These are phyloP conservation scores for Acacia concinna DNA, from an alignment of 331 rosid genomes.

Conservation along the genomic window DNA sequence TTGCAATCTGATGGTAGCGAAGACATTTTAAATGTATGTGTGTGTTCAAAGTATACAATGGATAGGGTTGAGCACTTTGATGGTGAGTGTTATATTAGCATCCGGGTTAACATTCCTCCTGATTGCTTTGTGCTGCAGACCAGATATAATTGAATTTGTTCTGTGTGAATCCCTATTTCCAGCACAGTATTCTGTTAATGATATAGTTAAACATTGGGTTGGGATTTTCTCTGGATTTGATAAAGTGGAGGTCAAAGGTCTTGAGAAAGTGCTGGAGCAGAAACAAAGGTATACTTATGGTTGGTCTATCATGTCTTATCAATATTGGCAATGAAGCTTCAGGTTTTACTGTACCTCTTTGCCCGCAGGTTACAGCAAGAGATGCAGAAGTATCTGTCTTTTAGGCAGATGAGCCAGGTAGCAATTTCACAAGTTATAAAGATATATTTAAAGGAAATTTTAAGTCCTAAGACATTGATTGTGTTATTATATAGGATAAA, in stretches of 20 bases:
- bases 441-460: slow-evolving; percentile 27
- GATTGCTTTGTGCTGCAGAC: slow-evolving; percentile 58
- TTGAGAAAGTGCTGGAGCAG: slow-evolving; percentile 91
- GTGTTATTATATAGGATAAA: slow-evolving; percentile 69
- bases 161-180: slow-evolving; percentile 83
- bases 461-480: slow-evolving; percentile 38
- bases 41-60: background rate
- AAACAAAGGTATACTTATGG: slow-evolving; percentile 70
- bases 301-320: slow-evolving; percentile 26
- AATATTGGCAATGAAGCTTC: slow-evolving; percentile 12
- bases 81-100: slow-evolving; percentile 13
- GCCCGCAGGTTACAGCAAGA: slow-evolving; percentile 90
- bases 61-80: slow-evolving; percentile 1
- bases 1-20: background rate
- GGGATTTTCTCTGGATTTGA: slow-evolving; percentile 76
- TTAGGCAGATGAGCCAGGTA: slow-evolving; percentile 85
- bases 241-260: slow-evolving; percentile 86
- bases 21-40: no score
- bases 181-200: slow-evolving; percentile 59
- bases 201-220: slow-evolving; percentile 78
- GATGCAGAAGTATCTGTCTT: slow-evolving; percentile 87
- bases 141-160: slow-evolving; percentile 80
- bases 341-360: slow-evolving; percentile 37
- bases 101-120: slow-evolving; percentile 25
- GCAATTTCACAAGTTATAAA: slow-evolving; percentile 34